A percentile compares a stretch with the other conserved stretches of the same genome.
phyloP scores from a whole-genome alignment of 345 rosid species.

The Syzygium oleosum region DNA sequence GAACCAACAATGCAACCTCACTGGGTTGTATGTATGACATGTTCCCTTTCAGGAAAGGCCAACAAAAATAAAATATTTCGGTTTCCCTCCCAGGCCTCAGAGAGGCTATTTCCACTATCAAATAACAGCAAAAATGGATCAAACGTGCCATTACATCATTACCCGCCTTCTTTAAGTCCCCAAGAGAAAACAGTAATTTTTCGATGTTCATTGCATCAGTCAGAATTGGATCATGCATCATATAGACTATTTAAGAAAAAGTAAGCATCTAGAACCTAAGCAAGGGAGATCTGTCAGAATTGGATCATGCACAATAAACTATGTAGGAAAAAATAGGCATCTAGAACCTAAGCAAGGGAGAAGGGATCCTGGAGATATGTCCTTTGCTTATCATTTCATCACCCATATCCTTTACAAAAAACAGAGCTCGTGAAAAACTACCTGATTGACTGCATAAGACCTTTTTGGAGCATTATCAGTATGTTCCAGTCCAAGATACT shows the following conservation, averaged over 20 bases:
- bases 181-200: not conserved
- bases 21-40: not conserved
- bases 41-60: not conserved
- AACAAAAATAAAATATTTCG: not conserved
- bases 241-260: not conserved
- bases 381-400: not conserved
- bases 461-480: constrained; percentile 56
- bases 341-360: not conserved
- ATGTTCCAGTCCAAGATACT: constrained; percentile 69
- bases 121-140: not conserved
- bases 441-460: constrained; percentile 54
- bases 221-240: not conserved
- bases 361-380: not conserved
- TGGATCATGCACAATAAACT: not conserved
- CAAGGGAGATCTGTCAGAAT: not conserved
- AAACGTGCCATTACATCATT: not conserved
- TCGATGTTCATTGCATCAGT: not conserved
- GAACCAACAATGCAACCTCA: not conserved
- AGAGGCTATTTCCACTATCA: not conserved
- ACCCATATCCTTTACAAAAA: not conserved
- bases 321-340: too few species aligned
- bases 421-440: not conserved
- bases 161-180: not conserved
- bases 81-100: not conserved
- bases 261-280: not conserved